Evolutionary conservation across 2,329 filamentous ascomycete species (phyloP).

Genomic region (Trichoderma afroharzianum): DNA sequence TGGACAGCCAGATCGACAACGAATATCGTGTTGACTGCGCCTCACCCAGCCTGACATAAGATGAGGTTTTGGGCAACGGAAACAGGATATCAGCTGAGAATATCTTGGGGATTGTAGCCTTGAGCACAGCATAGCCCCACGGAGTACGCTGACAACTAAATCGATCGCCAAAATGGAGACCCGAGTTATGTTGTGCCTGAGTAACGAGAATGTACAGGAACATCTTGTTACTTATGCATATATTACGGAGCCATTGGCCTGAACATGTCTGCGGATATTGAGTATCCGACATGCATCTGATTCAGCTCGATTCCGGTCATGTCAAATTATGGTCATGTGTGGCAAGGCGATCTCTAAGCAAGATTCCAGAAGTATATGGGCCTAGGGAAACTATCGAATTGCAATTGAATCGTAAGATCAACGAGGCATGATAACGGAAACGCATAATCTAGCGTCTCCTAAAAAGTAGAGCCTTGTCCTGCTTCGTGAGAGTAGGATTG

Average conservation of each 20-base stretch:
- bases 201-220: neutral
- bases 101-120: neutral
- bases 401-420: neutral
- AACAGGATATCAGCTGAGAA: neutral
- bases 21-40: neutral
- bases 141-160: neutral
- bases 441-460: neutral
- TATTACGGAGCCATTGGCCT: neutral
- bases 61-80: neutral
- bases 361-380: no score
- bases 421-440: neutral
- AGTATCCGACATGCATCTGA: neutral
- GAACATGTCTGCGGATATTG: neutral
- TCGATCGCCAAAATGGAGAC: neutral
- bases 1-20: neutral
- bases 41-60: neutral
- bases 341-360: neutral
- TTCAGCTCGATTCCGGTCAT: neutral
- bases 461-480: neutral
- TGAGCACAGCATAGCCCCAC: neutral
- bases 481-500: neutral
- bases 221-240: neutral
- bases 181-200: neutral
- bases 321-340: neutral
- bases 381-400: neutral